phyloP scores from a whole-genome alignment of 768 basidiomycete species.

The Lentinula detonsa region DNA sequence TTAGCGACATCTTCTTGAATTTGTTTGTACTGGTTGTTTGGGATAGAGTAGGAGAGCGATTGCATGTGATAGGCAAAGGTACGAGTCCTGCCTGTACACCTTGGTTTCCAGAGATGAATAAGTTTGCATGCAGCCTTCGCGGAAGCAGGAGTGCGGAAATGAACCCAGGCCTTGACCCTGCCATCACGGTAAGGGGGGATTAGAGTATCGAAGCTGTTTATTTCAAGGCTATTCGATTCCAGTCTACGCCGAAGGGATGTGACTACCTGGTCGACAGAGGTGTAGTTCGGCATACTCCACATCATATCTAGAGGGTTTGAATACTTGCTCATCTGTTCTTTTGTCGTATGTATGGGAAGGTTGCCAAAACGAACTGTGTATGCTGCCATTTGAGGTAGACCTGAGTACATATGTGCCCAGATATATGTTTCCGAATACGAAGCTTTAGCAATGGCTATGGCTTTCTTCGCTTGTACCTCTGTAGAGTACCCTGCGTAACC shows the following conservation, averaged over 20 bases:
- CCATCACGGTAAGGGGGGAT: constrained; percentile 48
- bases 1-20: constrained; percentile 38
- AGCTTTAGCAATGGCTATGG: constrained; percentile 35
- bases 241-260: constrained; percentile 30
- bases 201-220: constrained; percentile 37
- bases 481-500: constrained; percentile 63
- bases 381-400: constrained; percentile 49
- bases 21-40: constrained; percentile 27
- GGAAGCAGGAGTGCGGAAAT: constrained; percentile 42
- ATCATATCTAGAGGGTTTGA: constrained; percentile 31
- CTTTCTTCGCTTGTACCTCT: constrained; percentile 40
- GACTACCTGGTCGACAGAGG: constrained; percentile 26
- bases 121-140: constrained; percentile 45
- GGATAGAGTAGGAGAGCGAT: constrained; percentile 41
- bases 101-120: constrained; percentile 41
- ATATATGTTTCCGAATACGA: constrained; percentile 35
- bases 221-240: constrained; percentile 19
- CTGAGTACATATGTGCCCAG: constrained; percentile 44
- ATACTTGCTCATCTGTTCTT: constrained; percentile 29
- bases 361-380: constrained; percentile 56
- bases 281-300: constrained; percentile 36
- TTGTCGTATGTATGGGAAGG: constrained; percentile 32
- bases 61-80: constrained; percentile 51
- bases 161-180: constrained; percentile 47
- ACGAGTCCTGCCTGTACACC: constrained; percentile 36